Evolutionary conservation across 2,329 filamentous ascomycete genomes (phyloP), one percentile per base, ranked within the genome.

Genomic region (Xylariaceae sp.): DNA sequence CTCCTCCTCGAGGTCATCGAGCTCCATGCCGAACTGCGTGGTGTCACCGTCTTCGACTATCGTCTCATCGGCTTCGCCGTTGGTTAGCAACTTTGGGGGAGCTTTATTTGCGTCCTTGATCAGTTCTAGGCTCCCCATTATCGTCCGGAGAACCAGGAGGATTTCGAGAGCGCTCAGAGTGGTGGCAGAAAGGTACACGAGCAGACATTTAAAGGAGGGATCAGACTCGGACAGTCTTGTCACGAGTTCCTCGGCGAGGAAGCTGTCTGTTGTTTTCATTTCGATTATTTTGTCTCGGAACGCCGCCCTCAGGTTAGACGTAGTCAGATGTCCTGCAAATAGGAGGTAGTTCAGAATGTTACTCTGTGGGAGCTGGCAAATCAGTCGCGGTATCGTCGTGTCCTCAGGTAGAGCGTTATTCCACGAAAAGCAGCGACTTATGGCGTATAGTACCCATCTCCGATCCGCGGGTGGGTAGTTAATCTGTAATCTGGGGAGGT

Each of bases 61-160:
- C 11, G 47, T 44, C n/a, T 66, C 64, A 17, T 72, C 69, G 10
- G 62, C 53, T 8, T 71, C 58, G 3, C 67, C 69, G 48, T 70
- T 67, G 3, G 68, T 67, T 9, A 73, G 65, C n/a, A 72, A 63
- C 57, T 72, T 71, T 4, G 70, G 70, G 4, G 64, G 51, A 60
- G 67, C 62, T 53, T 73, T 71, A 4, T 74, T 72, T 1, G 75
- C 69, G 54, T 80, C 77, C 37, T 78, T 76, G 18, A 84, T 76
- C 39, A 86, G 72, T 61, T 88, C 87, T 47, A 92, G 80, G 65
- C 86, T 91, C 51, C 83, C 80, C 77, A 92, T 88, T 13, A 92
- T 76, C 1, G 82, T 74, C 56, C 84, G 82, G 55, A 92, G 82
- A 3, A 85, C 82, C 58, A 86, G 76, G 1, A 90, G 79, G 4